Evolutionary conservation across 116 monocot species (phyloP).

Genomic region (Dioscorea cayenensis): DNA sequence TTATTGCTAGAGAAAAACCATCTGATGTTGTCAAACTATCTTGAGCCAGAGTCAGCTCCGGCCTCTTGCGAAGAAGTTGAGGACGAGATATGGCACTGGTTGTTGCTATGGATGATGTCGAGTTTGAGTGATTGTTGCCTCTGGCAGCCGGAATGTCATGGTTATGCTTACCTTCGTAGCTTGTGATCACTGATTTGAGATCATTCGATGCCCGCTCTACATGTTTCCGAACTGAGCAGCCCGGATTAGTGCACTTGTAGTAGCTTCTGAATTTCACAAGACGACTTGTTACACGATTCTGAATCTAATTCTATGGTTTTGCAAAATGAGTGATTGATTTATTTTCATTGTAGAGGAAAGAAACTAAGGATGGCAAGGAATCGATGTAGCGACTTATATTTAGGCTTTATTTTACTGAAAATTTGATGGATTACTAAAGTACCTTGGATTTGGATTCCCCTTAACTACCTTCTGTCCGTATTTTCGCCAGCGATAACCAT

Average conservation of each 20-base stretch:
- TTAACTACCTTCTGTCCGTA: conserved; percentile 87
- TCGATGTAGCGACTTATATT: neutral
- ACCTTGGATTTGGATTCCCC: conserved; percentile 76
- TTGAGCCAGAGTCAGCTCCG: conserved; percentile 14
- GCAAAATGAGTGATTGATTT: neutral
- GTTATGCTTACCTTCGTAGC: conserved; percentile 79
- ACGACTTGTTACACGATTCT: neutral
- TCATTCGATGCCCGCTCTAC: conserved; percentile 80
- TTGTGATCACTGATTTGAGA: conserved; percentile 69
- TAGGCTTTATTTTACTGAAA: neutral
- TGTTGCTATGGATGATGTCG: conserved; percentile 2
- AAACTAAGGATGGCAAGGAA: neutral
- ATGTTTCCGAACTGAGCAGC: conserved; percentile 71
- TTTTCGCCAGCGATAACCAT: conserved; percentile 77
- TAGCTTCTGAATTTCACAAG: conserved; percentile 53
- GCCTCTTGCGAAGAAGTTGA: conserved; percentile 9
- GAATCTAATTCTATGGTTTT: neutral
- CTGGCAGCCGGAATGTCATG: conserved; percentile 71
- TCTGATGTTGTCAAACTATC: conserved; percentile 20
- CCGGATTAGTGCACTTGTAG: conserved; percentile 74
- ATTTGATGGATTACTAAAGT: neutral
- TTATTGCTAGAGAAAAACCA: conserved; percentile 18
- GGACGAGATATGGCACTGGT: conserved; percentile 4
- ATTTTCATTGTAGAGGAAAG: neutral
- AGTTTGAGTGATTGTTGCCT: conserved; percentile 10